Conservation (phyloP, 73 alveolate species). For the Paramecium octaurelia region DNA sequence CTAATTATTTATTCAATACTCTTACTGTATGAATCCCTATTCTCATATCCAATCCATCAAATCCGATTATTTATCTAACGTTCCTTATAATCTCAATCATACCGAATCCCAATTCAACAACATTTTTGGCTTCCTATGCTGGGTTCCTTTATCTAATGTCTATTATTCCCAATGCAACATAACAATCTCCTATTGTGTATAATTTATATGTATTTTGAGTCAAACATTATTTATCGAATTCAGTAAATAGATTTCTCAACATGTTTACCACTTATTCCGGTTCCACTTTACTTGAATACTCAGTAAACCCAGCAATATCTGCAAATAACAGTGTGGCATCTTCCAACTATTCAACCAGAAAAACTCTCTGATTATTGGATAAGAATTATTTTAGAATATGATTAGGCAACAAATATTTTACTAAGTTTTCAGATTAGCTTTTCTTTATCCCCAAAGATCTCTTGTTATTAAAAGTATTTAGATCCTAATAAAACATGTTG, state of each 20-base stretch:
- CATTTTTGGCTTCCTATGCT: constrained; percentile 81
- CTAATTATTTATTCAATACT: neutral
- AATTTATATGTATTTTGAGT: constrained; percentile 77
- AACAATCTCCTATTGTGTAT: constrained; percentile 88
- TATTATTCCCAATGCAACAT: constrained; percentile 83
- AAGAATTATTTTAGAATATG: constrained; percentile 59
- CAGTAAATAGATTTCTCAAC: constrained; percentile 75
- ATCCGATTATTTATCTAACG: constrained; percentile 72
- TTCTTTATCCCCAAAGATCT: neutral
- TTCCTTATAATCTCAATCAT: constrained; percentile 81
- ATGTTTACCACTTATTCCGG: constrained; percentile 82
- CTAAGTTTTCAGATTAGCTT: neutral
- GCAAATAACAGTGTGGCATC: constrained; percentile 83
- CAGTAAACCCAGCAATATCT: constrained; percentile 85
- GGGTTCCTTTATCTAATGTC: constrained; percentile 78
- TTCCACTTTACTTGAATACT: constrained; percentile 74
- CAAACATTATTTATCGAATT: constrained; percentile 78
- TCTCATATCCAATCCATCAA: constrained; percentile 77
- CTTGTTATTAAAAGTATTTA: constrained; percentile 22
- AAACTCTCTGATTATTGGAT: constrained; percentile 71
- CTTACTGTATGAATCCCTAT: constrained; percentile 73
- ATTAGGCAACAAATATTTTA: constrained; percentile 46
- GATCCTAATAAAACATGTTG: neutral
- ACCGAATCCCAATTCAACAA: constrained; percentile 78
- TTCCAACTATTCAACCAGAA: constrained; percentile 76